Percentiles rank a stretch among this genome's conserved stretches.
Conservation (phyloP, 768 basidiomycete genomes). For the Tricholoma sp. region DNA sequence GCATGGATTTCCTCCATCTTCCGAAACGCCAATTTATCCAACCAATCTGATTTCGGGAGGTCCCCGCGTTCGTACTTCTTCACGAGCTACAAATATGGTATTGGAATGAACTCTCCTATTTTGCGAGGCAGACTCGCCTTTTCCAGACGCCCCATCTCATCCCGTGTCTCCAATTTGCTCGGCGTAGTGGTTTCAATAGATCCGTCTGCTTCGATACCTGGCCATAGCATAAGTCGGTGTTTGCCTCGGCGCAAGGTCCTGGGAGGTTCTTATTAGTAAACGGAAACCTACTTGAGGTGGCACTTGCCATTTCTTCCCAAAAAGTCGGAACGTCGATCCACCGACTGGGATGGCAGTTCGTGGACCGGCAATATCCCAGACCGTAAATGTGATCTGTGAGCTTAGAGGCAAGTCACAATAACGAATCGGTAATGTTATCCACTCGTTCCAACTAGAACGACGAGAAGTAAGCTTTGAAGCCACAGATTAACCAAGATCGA, state of each 20-base stretch:
- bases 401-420: conserved; percentile 90
- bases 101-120: background rate
- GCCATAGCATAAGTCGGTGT: conserved; percentile 84
- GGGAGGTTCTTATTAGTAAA: background rate
- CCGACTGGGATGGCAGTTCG: conserved; percentile 79
- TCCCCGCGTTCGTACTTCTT: conserved; percentile 97
- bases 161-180: conserved; percentile 73
- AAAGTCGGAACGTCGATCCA: conserved; percentile 85
- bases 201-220: conserved; percentile 81
- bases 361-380: conserved; percentile 92
- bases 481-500: conserved; percentile 1
- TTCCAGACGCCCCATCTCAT: conserved; percentile 95
- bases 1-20: conserved; percentile 95
- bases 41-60: conserved; percentile 91
- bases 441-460: conserved; percentile 76
- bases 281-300: background rate
- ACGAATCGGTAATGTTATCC: conserved; percentile 85
- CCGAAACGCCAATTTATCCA: conserved; percentile 88
- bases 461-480: background rate
- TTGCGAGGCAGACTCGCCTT: conserved; percentile 46
- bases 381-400: conserved; percentile 88
- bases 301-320: conserved; percentile 86
- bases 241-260: conserved; percentile 91
- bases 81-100: conserved; percentile 54
- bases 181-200: conserved; percentile 79